phyloP scores from a whole-genome alignment of 1,284 basidiomycete genomes.

The Irpex sp. region DNA sequence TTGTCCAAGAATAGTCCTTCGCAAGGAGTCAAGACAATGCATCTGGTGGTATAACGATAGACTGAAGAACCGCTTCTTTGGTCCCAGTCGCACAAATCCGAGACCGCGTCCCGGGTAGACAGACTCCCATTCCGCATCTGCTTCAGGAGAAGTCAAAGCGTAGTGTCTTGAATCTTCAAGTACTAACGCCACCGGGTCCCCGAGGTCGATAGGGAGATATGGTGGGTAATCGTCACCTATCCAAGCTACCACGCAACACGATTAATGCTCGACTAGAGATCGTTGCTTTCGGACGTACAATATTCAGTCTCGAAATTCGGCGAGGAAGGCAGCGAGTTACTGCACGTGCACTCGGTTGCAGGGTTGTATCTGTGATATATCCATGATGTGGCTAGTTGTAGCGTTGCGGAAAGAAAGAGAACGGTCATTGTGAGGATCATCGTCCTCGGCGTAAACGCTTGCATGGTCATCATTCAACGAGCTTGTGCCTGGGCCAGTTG shows the following conservation, averaged over 20 bases:
- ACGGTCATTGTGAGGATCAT: constrained; percentile 14
- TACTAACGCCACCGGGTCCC: constrained; percentile 17
- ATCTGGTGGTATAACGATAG: constrained; percentile 36
- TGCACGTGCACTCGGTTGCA: constrained; percentile 1
- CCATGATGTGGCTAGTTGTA: constrained; percentile 19
- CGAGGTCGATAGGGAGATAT: constrained; percentile 16
- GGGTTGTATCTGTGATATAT: constrained; percentile 12
- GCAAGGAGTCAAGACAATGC: constrained; percentile 33
- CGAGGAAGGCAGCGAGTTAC: neutral
- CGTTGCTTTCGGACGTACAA: constrained; percentile 9
- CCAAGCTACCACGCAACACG: constrained; percentile 13
- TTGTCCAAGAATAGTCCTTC: constrained; percentile 23
- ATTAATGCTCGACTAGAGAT: neutral
- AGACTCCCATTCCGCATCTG: constrained; percentile 26
- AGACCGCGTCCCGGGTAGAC: constrained; percentile 22
- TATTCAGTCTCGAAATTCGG: constrained; percentile 14
- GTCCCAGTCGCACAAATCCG: constrained; percentile 30
- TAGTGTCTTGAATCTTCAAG: constrained; percentile 24
- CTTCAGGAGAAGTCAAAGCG: constrained; percentile 17
- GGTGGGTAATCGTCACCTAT: constrained; percentile 16
- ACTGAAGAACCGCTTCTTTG: constrained; percentile 25
- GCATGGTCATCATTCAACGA: neutral
- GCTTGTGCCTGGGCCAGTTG: neutral
- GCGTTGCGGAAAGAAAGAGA: constrained; percentile 17
- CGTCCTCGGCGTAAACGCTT: constrained; percentile 5